Evolutionary conservation across 164 flowering plant species (phyloP).

Genomic region (Annona cherimola): DNA sequence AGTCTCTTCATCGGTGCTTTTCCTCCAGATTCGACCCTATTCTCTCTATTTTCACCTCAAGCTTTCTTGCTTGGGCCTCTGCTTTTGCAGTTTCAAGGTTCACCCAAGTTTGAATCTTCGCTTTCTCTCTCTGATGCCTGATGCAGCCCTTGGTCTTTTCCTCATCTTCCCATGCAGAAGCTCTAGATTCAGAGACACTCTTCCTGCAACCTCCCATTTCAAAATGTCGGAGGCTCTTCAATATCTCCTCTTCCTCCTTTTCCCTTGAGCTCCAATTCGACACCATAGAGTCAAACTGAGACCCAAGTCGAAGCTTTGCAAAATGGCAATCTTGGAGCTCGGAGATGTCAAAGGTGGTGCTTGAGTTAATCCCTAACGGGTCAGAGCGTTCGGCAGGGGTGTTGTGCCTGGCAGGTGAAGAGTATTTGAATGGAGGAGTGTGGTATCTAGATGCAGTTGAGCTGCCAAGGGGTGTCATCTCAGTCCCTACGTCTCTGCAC

Average conservation of each 20-base stretch:
- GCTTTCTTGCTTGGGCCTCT: conserved; percentile 88
- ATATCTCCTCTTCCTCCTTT: conserved; percentile 81
- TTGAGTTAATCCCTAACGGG: conserved; percentile 28
- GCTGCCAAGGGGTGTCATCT: conserved; percentile 86
- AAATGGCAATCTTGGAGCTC: conserved; percentile 68
- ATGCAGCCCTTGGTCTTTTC: conserved; percentile 57
- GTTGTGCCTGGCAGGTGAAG: conserved; percentile 85
- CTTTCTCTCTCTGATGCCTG: conserved; percentile 86
- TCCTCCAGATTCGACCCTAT: too few species aligned
- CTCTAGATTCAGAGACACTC: conserved; percentile 39
- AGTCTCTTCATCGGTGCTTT: too few species aligned
- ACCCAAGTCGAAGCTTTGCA: conserved; percentile 63
- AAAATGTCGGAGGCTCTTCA: conserved; percentile 74
- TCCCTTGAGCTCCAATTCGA: conserved; percentile 88
- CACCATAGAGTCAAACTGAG: conserved; percentile 48
- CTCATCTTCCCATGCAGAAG: conserved; percentile 69
- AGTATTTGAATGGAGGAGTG: conserved; percentile 50
- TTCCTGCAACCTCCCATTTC: conserved; percentile 36
- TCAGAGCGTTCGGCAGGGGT: conserved; percentile 80
- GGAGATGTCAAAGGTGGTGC: conserved; percentile 33
- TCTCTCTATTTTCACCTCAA: too few species aligned
- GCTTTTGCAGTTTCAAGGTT: conserved; percentile 90
- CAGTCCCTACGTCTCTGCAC: conserved; percentile 79
- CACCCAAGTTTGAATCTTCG: conserved; percentile 91
- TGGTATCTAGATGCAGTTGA: conserved; percentile 66